Percentiles rank a stretch among this genome's conserved stretches.
Evolutionary conservation across 2,329 filamentous ascomycete genomes (phyloP).

Genomic region (Apiospora kogelbergensis): DNA sequence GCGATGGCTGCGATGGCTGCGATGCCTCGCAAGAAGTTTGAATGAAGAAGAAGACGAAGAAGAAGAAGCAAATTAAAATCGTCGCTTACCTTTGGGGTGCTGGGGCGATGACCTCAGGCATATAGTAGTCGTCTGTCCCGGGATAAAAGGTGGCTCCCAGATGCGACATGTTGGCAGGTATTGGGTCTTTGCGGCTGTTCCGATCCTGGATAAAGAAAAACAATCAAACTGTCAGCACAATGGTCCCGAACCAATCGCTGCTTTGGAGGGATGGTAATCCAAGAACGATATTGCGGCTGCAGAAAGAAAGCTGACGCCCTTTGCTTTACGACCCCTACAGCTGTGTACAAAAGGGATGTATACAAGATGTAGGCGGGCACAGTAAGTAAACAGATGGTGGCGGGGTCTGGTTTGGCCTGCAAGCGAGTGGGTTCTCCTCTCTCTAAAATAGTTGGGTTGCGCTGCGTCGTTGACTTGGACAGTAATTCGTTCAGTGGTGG

Average conservation of each 20-base stretch:
- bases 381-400: neutral
- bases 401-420: slow-evolving; percentile 6
- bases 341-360: neutral
- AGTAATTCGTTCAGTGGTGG: no score
- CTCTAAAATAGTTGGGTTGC: slow-evolving; percentile 6
- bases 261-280: neutral
- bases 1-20: neutral
- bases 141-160: slow-evolving; percentile 60
- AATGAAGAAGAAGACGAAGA: slow-evolving; percentile 11
- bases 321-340: neutral
- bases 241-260: neutral
- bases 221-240: slow-evolving; percentile 12
- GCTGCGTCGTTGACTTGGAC: neutral
- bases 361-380: neutral
- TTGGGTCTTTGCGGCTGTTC: slow-evolving; percentile 28
- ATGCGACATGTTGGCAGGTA: slow-evolving; percentile 42
- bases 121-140: slow-evolving; percentile 60
- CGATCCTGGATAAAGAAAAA: slow-evolving; percentile 31
- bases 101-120: slow-evolving; percentile 60
- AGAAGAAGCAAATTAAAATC: slow-evolving; percentile 17
- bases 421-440: slow-evolving; percentile 4
- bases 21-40: neutral
- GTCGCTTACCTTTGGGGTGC: slow-evolving; percentile 54
- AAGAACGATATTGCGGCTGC: slow-evolving; percentile 1
- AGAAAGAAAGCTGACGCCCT: slow-evolving; percentile 2